Evolutionary conservation across 495 filamentous ascomycete genomes (phyloP).

Genomic region (Monascus purpureus): DNA sequence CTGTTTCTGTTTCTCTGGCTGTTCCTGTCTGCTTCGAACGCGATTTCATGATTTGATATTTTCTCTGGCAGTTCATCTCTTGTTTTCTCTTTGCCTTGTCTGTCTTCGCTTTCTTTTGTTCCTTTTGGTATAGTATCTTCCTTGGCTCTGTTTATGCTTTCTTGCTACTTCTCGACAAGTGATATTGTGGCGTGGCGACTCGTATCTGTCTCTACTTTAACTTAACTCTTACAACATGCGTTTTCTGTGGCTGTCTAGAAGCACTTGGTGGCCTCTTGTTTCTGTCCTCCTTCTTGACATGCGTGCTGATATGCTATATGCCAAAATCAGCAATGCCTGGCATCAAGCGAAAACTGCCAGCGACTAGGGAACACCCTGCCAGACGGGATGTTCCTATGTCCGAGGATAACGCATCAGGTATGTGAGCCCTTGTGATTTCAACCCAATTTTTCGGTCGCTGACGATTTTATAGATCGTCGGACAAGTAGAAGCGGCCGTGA

Average conservation of each 20-base stretch:
- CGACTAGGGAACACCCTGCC: constrained; percentile 6
- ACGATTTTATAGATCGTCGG: neutral
- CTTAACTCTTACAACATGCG: too few relatives aligned
- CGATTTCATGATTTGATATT: too few relatives aligned
- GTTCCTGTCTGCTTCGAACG: too few relatives aligned
- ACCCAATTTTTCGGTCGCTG: neutral
- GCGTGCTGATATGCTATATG: neutral
- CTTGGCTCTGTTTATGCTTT: constrained; percentile 1
- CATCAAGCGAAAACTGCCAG: constrained; percentile 12
- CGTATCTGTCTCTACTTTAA: neutral
- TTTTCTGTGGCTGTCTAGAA: too few relatives aligned
- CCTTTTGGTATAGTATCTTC: constrained; percentile 2
- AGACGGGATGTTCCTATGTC: constrained; percentile 1
- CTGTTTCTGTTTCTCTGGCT: too few relatives aligned
- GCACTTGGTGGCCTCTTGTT: too few relatives aligned
- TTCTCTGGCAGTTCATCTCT: neutral
- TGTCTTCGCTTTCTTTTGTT: neutral
- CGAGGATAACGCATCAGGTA: constrained; percentile 2
- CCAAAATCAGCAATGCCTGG: neutral
- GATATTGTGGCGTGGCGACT: neutral
- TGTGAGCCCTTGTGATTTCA: neutral
- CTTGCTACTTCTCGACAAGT: neutral
- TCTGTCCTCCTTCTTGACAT: neutral
- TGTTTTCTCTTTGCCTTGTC: constrained; percentile 2
- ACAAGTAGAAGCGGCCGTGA: constrained; percentile 1